These are phyloP conservation scores for Cytospora chrysosperma DNA, from an alignment of 2,329 filamentous ascomycete genomes.

Conservation along the genomic window DNA sequence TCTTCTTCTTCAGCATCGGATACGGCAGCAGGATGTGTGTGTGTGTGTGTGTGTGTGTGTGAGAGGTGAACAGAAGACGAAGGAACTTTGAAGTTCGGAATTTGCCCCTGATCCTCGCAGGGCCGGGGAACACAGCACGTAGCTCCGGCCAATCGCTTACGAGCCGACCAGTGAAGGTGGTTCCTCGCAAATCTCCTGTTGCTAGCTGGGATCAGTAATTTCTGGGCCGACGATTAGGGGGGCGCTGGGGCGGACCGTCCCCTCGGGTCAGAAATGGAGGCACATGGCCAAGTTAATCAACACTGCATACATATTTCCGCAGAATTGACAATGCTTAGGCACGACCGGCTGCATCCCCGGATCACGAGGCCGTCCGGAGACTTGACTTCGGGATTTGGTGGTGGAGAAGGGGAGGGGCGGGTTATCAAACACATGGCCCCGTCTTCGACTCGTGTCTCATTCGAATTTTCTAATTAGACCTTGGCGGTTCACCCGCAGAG, in stretches of 20 bases:
- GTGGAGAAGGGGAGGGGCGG: not conserved
- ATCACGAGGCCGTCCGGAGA: not conserved
- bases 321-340: not conserved
- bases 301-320: not conserved
- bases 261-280: constrained; percentile 17
- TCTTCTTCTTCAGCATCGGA: constrained; percentile 8
- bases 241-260: constrained; percentile 19
- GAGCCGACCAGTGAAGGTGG: constrained; percentile 2
- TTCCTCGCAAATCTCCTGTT: constrained; percentile 19
- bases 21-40: constrained; percentile 12
- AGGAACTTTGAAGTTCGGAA: constrained; percentile 13
- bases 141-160: constrained; percentile 16
- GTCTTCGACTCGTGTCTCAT: not conserved
- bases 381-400: not conserved
- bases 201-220: constrained; percentile 21
- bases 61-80: constrained; percentile 12
- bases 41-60: constrained; percentile 2
- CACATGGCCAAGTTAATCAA: not conserved
- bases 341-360: not conserved
- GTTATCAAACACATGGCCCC: not conserved
- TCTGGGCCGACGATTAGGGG: constrained; percentile 13
- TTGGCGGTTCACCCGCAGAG: not conserved
- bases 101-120: constrained; percentile 20
- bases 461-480: not conserved
- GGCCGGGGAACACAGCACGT: constrained; percentile 9